A percentile compares a stretch with the other conserved stretches of the same genome.
These are phyloP conservation scores for Ceratocystis variospora DNA, from an alignment of 2,329 filamentous ascomycete genomes.

Conservation along the genomic window DNA sequence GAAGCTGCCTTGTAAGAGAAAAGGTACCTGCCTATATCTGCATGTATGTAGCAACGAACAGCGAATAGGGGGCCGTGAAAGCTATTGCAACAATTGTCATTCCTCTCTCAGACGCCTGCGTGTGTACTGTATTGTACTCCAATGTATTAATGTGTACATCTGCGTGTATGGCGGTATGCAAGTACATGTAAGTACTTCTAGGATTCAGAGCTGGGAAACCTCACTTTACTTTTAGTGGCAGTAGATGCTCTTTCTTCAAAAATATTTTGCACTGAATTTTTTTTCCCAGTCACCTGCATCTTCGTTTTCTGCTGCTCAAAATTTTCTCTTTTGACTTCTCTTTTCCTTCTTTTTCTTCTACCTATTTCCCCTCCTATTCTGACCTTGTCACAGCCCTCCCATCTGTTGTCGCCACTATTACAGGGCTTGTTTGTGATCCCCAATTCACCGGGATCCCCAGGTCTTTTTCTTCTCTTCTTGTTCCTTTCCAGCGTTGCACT, in stretches of 20 bases:
- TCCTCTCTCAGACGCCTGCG: not conserved
- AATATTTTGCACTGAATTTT: not conserved
- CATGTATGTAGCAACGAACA: not conserved
- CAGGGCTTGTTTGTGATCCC: not conserved
- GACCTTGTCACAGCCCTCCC: not conserved
- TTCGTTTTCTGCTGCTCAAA: not conserved
- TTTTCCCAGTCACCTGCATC: not conserved
- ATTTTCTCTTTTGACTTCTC: not conserved
- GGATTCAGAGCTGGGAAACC: too few species aligned
- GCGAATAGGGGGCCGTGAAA: too few species aligned
- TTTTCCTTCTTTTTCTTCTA: not conserved
- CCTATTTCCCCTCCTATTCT: not conserved
- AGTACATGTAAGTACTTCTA: not conserved
- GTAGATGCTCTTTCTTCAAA: conserved; percentile 3
- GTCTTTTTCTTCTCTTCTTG: not conserved
- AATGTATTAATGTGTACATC: not conserved
- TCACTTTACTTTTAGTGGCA: not conserved
- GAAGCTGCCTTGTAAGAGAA: too few species aligned
- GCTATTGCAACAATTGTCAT: not conserved
- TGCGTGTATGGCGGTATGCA: not conserved
- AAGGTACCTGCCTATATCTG: not conserved
- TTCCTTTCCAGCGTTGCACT: not conserved
- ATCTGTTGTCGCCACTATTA: not conserved
- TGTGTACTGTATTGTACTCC: not conserved
- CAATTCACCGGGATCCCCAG: not conserved